A percentile compares a stretch with the other conserved stretches of the same genome.
These are phyloP conservation scores for Laburnicola sp. DNA, from an alignment of 2,329 filamentous ascomycete genomes.

Conservation along the genomic window DNA sequence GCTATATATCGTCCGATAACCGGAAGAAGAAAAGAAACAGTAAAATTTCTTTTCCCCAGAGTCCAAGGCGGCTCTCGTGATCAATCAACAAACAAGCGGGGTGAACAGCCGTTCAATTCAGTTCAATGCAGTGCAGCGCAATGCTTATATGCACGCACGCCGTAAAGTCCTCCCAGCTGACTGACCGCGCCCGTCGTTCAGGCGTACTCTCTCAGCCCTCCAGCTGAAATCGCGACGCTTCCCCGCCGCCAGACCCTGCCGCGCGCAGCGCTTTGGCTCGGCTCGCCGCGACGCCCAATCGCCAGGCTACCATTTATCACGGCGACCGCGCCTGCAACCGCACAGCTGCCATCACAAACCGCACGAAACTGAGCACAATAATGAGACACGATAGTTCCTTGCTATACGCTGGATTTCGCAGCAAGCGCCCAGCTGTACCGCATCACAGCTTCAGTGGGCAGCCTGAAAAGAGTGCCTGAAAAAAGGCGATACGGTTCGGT, in stretches of 20 bases:
- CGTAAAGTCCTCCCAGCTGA: too few relatives aligned
- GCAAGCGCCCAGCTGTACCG: neutral
- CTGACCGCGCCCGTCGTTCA: neutral
- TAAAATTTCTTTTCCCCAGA: too few relatives aligned
- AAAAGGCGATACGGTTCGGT: neutral
- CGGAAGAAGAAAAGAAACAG: too few relatives aligned
- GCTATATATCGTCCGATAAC: too few relatives aligned
- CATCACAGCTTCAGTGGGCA: neutral
- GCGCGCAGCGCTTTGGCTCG: neutral
- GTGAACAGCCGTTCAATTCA: too few relatives aligned
- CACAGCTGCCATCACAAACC: neutral
- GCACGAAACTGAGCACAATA: neutral
- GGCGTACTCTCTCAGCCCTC: neutral
- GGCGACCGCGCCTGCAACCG: neutral
- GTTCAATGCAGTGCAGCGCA: neutral
- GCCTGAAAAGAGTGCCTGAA: neutral
- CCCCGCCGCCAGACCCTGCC: neutral
- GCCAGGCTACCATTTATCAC: neutral
- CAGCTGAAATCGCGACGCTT: neutral
- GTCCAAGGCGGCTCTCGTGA: too few relatives aligned
- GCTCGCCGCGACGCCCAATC: slow-evolving; percentile 5
- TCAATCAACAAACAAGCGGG: too few relatives aligned
- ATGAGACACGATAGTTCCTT: neutral
- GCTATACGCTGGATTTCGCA: neutral
- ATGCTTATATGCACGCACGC: neutral